A percentile compares a stretch with the other conserved stretches of the same genome.
Conservation (phyloP, 2,329 filamentous ascomycete genomes). For the Apiospora sp. region DNA sequence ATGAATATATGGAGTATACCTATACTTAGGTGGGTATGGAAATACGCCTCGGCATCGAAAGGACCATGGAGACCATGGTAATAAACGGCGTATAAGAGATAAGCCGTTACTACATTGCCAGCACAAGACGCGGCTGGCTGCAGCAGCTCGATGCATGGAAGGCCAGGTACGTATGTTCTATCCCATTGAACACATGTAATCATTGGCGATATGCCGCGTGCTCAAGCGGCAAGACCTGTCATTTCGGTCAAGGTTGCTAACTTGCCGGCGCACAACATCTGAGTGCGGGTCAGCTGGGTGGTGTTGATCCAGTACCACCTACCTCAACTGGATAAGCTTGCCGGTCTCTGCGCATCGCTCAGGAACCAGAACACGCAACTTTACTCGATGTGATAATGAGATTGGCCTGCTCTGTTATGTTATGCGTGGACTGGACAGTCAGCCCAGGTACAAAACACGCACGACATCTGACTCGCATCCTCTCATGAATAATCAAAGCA, state of each 20-base stretch:
- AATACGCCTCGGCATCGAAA: background rate
- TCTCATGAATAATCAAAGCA: background rate
- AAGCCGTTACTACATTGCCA: background rate
- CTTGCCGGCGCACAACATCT: slow-evolving; percentile 16
- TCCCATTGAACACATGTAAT: slow-evolving; percentile 10
- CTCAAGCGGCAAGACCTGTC: slow-evolving; percentile 20
- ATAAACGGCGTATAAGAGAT: background rate
- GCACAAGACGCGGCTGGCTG: background rate
- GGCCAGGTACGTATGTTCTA: background rate
- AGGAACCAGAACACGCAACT: background rate
- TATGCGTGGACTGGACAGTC: background rate
- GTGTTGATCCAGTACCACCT: slow-evolving; percentile 8
- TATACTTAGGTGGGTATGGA: background rate
- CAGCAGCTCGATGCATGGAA: slow-evolving; percentile 12
- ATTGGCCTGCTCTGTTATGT: background rate
- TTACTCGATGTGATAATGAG: background rate
- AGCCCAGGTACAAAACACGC: background rate
- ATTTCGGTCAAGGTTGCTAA: slow-evolving; percentile 9
- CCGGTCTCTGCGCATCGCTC: background rate
- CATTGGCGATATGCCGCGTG: slow-evolving; percentile 8
- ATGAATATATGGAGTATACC: background rate
- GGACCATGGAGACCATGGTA: background rate
- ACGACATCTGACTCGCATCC: background rate
- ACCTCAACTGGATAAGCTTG: slow-evolving; percentile 4
- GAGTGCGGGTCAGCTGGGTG: slow-evolving; percentile 10